Conservation (phyloP, 2,329 filamentous ascomycete species). For the Nectriaceae sp. region DNA sequence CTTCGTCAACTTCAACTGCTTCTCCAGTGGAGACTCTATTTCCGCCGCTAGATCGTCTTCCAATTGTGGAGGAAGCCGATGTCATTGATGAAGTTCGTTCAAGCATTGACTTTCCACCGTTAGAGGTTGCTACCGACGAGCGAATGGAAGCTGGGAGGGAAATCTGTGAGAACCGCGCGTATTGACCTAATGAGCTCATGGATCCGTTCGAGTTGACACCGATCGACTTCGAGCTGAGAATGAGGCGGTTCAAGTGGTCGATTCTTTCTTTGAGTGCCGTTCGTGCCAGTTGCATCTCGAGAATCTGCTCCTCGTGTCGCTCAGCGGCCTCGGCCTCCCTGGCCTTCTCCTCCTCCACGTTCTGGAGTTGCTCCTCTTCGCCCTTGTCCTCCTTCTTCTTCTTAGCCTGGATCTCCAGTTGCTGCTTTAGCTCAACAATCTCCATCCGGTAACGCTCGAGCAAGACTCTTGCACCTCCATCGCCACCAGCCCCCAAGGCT, state of each 20-base stretch:
- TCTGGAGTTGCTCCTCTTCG: slow-evolving; percentile 62
- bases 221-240: slow-evolving; percentile 92
- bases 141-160: slow-evolving; percentile 59
- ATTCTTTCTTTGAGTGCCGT: slow-evolving; percentile 97
- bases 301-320: slow-evolving; percentile 93
- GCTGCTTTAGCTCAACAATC: slow-evolving; percentile 76
- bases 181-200: slow-evolving; percentile 65
- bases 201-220: slow-evolving; percentile 83
- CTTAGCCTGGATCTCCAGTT: slow-evolving; percentile 83
- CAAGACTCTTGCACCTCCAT: slow-evolving; percentile 82
- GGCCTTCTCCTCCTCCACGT: slow-evolving; percentile 71
- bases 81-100: slow-evolving; percentile 69
- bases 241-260: slow-evolving; percentile 92
- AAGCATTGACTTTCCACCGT: slow-evolving; percentile 49
- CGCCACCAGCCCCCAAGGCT: slow-evolving; percentile 76
- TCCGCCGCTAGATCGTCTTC: slow-evolving; percentile 49
- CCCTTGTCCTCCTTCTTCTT: slow-evolving; percentile 59
- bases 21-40: slow-evolving; percentile 47
- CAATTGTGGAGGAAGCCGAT: slow-evolving; percentile 63
- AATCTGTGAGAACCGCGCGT: slow-evolving; percentile 63
- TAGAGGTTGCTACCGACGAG: slow-evolving; percentile 71
- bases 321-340: slow-evolving; percentile 79
- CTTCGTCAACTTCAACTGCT: slow-evolving; percentile 60
- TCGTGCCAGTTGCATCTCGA: slow-evolving; percentile 96
- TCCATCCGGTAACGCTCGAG: slow-evolving; percentile 93